Evolutionary conservation across 2,329 filamentous ascomycete genomes (phyloP), one percentile per base, ranked within the genome.

Genomic region (Rugonectria rugulosa): DNA sequence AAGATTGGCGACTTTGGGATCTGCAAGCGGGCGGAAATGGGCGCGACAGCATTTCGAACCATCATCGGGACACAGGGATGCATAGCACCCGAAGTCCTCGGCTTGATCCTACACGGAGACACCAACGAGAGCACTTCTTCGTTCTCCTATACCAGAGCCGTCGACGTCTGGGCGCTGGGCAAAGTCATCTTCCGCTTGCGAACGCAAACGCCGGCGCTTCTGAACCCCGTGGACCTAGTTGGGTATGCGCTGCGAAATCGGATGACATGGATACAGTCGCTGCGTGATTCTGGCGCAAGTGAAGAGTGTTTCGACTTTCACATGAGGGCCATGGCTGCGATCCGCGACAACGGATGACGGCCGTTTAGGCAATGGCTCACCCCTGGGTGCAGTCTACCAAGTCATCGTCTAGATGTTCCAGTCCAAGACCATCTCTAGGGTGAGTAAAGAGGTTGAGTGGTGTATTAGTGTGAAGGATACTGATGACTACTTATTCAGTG

Each of bases 1-100:
- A 43, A 51, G 38, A 34, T 51, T 19, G 23, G 15, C 3, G 47
- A 51, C 27, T 43, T 51, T 27, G 47, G 47, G 6, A 51, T 51
- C n/a, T 40, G 36, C 47, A 51, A 51, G 38, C 38, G 47, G 12
- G 46, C 46, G 6, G 20, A 41, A 15, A 12, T 17, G 21, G 23
- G 21, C 7, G 12, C 17, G 21, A 49, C 36, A 14, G 26, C 46
- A 3, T 19, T 49, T 11, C 26, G 34, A 11, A 49, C 37, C 23
- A 15, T 32, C 15, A 40, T 49, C 12, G 46, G 46, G 6, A 49
- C 46, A 12, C 19, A 23, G n/a, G 46, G 34, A 6, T 41, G 31
- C 24, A 27, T 49, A 14, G 46, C 46, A 11, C 45, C 46, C 14
- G 46, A 49, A 15, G 34, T 49, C 11, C 17, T 40, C 3, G 46